These are phyloP conservation scores for Ensete glaucum DNA, from an alignment of 176 grass and related monocot species.

Conservation along the genomic window DNA sequence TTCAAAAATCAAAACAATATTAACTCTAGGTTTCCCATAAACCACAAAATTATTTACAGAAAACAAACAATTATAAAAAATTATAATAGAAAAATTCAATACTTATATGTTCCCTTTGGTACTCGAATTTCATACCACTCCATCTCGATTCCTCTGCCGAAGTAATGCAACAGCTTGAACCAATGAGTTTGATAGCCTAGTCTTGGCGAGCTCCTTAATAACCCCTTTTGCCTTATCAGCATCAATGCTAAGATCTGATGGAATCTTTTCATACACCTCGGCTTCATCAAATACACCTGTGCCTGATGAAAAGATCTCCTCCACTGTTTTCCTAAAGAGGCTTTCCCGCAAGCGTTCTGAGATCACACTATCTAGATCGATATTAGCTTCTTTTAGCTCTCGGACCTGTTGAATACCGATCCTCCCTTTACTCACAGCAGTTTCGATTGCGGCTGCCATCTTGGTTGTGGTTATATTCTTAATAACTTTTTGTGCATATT, in stretches of 20 bases:
- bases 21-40: too few relatives aligned
- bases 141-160: conserved; percentile 67
- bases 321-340: conserved; percentile 66
- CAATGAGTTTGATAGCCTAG: conserved; percentile 60
- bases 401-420: conserved; percentile 74
- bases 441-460: conserved; percentile 74
- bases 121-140: conserved; percentile 48
- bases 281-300: conserved; percentile 79
- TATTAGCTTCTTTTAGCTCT: conserved; percentile 65
- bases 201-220: conserved; percentile 57
- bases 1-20: too few relatives aligned
- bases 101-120: not conserved
- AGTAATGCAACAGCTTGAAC: conserved; percentile 78
- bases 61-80: too few relatives aligned
- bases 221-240: conserved; percentile 68
- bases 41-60: too few relatives aligned
- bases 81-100: too few relatives aligned
- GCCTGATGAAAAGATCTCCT: conserved; percentile 80
- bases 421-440: conserved; percentile 64
- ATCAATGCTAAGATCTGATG: conserved; percentile 71
- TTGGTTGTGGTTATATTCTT: conserved; percentile 87
- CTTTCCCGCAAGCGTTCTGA: conserved; percentile 60
- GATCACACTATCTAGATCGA: conserved; percentile 69
- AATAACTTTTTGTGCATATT: conserved; percentile 90
- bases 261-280: conserved; percentile 66